Percentiles rank a stretch among this genome's conserved stretches.
phyloP scores from a whole-genome alignment of 1,284 basidiomycete genomes.

The Phlebopus sp. region DNA sequence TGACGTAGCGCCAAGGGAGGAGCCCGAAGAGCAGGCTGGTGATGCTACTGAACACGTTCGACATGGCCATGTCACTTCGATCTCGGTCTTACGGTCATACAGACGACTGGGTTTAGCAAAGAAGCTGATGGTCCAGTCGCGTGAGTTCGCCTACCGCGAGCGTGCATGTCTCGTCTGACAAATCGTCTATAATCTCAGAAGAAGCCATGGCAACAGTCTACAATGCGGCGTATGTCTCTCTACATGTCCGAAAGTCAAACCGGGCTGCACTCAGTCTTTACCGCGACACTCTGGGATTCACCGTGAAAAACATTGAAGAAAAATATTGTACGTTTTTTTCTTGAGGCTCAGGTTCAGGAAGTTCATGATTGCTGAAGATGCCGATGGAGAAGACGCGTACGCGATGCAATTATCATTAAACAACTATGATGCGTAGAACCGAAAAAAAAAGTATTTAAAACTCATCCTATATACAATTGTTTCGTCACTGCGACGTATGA shows the following conservation, averaged over 20 bases:
- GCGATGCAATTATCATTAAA: constrained; percentile 76
- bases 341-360: not conserved
- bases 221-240: constrained; percentile 80
- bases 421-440: constrained; percentile 16
- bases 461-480: constrained; percentile 3
- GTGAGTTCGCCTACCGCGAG: constrained; percentile 45
- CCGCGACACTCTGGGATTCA: constrained; percentile 86
- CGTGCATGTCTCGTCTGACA: not conserved
- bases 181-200: constrained; percentile 47
- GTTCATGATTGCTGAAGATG: constrained; percentile 51
- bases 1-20: constrained; percentile 41
- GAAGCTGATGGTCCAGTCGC: constrained; percentile 90
- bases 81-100: constrained; percentile 90
- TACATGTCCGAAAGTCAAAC: constrained; percentile 93
- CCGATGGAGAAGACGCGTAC: constrained; percentile 91
- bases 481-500: constrained; percentile 4
- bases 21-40: constrained; percentile 26
- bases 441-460: constrained; percentile 4
- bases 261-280: constrained; percentile 87
- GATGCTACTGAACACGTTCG: constrained; percentile 50
- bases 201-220: constrained; percentile 90
- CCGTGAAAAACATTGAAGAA: constrained; percentile 82
- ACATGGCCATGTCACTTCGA: constrained; percentile 93
- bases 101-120: constrained; percentile 88
- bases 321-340: constrained; percentile 69